phyloP scores from a whole-genome alignment of 192 early-diverging fungal species.

The Diversispora eburnea region DNA sequence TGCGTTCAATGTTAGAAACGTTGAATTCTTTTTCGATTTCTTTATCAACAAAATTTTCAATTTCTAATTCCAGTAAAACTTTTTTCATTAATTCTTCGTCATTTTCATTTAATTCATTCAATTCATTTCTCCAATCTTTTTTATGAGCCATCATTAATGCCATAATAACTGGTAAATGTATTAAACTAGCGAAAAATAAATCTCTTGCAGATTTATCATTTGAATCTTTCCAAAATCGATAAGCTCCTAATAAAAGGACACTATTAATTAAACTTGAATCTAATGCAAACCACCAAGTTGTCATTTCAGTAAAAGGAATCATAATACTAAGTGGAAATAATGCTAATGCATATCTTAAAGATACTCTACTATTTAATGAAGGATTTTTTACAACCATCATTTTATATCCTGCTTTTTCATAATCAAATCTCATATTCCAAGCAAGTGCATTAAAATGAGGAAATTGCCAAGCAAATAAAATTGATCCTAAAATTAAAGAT shows the following conservation, averaged over 20 bases:
- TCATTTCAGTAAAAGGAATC: constrained; percentile 68
- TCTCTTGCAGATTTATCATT: constrained; percentile 80
- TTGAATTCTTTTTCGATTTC: not conserved
- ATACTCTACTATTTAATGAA: constrained; percentile 81
- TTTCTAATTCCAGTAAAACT: not conserved
- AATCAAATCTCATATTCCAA: constrained; percentile 90
- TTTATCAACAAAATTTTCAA: not conserved
- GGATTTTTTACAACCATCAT: constrained; percentile 94
- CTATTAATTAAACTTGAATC: constrained; percentile 78
- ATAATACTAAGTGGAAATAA: constrained; percentile 68
- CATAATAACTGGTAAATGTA: constrained; percentile 83
- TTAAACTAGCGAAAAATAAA: constrained; percentile 87
- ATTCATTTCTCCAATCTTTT: constrained; percentile 31
- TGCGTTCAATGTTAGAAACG: no score
- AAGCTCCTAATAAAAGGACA: constrained; percentile 66
- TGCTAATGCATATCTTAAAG: constrained; percentile 72
- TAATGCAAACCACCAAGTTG: constrained; percentile 70
- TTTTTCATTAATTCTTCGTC: not conserved
- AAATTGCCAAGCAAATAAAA: constrained; percentile 97
- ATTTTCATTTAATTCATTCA: not conserved
- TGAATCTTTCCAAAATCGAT: constrained; percentile 72
- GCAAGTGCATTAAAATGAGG: constrained; percentile 95
- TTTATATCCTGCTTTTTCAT: constrained; percentile 93
- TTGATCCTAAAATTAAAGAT: constrained; percentile 73
- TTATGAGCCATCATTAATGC: constrained; percentile 91